A percentile compares a stretch with the other conserved stretches of the same genome.
Evolutionary conservation across 2,329 filamentous ascomycete species (phyloP).

Genomic region (Cylindrodendrum hubeiense): DNA sequence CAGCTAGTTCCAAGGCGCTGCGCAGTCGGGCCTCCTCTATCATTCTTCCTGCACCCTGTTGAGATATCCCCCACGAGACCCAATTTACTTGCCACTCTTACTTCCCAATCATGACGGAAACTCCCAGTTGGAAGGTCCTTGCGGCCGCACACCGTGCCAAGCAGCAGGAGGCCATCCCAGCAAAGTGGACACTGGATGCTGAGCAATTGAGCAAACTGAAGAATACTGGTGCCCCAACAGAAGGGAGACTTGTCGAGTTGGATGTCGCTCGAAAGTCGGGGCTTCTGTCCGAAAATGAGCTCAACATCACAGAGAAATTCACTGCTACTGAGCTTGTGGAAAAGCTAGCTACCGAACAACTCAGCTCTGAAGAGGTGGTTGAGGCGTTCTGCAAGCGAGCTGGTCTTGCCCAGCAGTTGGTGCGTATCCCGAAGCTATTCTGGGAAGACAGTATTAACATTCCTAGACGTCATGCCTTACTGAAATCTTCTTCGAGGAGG

Average conservation of each 20-base stretch:
- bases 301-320: slow-evolving; percentile 28
- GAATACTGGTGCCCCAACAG: not conserved
- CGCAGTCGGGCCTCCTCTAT: not conserved
- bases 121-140: slow-evolving; percentile 32
- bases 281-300: slow-evolving; percentile 25
- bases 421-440: not conserved
- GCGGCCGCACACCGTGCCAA: slow-evolving; percentile 35
- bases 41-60: not conserved
- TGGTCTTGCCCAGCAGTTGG: slow-evolving; percentile 38
- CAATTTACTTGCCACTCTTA: not conserved
- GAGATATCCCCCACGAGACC: not conserved
- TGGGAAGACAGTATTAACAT: not conserved
- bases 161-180: slow-evolving; percentile 30
- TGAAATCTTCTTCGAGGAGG: slow-evolving; percentile 37
- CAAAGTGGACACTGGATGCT: slow-evolving; percentile 27
- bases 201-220: slow-evolving; percentile 20
- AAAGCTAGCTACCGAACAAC: slow-evolving; percentile 23
- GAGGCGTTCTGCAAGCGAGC: slow-evolving; percentile 40
- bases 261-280: slow-evolving; percentile 29
- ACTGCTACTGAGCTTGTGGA: slow-evolving; percentile 31
- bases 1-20: not conserved
- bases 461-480: slow-evolving; percentile 36
- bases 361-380: slow-evolving; percentile 36
- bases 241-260: slow-evolving; percentile 29
- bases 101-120: slow-evolving; percentile 31